Conservation (phyloP, 768 basidiomycete species). For the Lyophyllum decastes region DNA sequence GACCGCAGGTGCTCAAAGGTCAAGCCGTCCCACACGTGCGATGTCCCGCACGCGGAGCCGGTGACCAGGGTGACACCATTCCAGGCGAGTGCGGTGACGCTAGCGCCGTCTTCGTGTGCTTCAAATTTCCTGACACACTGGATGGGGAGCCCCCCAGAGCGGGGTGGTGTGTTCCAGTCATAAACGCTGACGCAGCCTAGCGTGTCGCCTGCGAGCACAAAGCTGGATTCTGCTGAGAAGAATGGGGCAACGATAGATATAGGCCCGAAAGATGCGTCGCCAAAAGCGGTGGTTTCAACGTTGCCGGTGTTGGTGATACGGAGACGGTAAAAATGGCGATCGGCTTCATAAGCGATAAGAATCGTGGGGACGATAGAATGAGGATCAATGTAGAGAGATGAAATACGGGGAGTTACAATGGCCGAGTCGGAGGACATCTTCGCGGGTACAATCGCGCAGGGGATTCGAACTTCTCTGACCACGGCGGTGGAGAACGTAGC, state of each 20-base stretch:
- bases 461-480: slow-evolving; percentile 33
- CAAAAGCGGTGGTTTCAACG: slow-evolving; percentile 44
- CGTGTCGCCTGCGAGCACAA: slow-evolving; percentile 65
- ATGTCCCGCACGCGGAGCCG: slow-evolving; percentile 63
- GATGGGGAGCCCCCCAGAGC: slow-evolving; percentile 17
- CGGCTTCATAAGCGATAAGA: slow-evolving; percentile 52
- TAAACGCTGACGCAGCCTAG: slow-evolving; percentile 68
- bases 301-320: slow-evolving; percentile 28
- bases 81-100: slow-evolving; percentile 64
- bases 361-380: slow-evolving; percentile 32
- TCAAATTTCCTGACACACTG: slow-evolving; percentile 52
- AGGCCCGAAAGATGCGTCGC: slow-evolving; percentile 50
- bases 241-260: slow-evolving; percentile 53
- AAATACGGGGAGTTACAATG: slow-evolving; percentile 8
- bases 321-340: slow-evolving; percentile 55
- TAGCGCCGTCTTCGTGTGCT: slow-evolving; percentile 61
- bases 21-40: slow-evolving; percentile 66
- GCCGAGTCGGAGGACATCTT: slow-evolving; percentile 13
- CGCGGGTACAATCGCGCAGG: slow-evolving; percentile 30
- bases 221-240: slow-evolving; percentile 44
- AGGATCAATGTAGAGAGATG: slow-evolving; percentile 29
- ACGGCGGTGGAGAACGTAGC: slow-evolving; percentile 17
- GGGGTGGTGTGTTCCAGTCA: slow-evolving; percentile 38
- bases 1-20: slow-evolving; percentile 58
- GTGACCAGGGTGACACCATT: slow-evolving; percentile 61